Conservation (phyloP, 2,329 filamentous ascomycete species). For the Chaetomium sp. region DNA sequence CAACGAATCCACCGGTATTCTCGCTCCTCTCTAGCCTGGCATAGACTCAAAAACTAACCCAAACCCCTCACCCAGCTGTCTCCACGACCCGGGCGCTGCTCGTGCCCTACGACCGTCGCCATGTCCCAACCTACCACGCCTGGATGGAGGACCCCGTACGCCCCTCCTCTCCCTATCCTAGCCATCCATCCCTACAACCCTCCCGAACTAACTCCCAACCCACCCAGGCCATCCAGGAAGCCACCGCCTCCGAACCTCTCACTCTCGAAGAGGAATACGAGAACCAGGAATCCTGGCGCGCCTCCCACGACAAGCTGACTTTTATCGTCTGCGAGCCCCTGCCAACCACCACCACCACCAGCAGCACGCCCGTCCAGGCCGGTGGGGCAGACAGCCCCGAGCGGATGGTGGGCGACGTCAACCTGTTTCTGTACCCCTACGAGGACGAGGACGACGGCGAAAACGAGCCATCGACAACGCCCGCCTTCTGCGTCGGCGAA, state of each 20-base stretch:
- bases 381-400: constrained; percentile 56
- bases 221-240: constrained; percentile 69
- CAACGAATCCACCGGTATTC: constrained; percentile 32
- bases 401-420: constrained; percentile 73
- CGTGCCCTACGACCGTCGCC: constrained; percentile 79
- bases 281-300: constrained; percentile 88
- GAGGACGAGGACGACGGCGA: constrained; percentile 54
- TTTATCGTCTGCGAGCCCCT: constrained; percentile 76
- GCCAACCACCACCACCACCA: neutral
- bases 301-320: constrained; percentile 82
- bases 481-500: constrained; percentile 60
- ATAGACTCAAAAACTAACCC: neutral
- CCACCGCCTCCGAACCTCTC: constrained; percentile 85
- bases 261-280: constrained; percentile 79
- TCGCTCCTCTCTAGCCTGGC: neutral
- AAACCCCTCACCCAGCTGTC: constrained; percentile 56
- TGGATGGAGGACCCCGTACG: constrained; percentile 86
- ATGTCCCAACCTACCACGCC: constrained; percentile 79
- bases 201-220: neutral
- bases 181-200: neutral
- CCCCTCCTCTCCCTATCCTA: neutral
- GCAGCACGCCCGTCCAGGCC: constrained; percentile 37
- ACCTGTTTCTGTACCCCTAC: constrained; percentile 72
- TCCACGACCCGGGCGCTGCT: constrained; percentile 68
- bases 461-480: constrained; percentile 40